Percentiles rank a stretch among this genome's conserved stretches.
Evolutionary conservation across 345 rosid species (phyloP).

Genomic region (Psidium friedrichsthalianum): DNA sequence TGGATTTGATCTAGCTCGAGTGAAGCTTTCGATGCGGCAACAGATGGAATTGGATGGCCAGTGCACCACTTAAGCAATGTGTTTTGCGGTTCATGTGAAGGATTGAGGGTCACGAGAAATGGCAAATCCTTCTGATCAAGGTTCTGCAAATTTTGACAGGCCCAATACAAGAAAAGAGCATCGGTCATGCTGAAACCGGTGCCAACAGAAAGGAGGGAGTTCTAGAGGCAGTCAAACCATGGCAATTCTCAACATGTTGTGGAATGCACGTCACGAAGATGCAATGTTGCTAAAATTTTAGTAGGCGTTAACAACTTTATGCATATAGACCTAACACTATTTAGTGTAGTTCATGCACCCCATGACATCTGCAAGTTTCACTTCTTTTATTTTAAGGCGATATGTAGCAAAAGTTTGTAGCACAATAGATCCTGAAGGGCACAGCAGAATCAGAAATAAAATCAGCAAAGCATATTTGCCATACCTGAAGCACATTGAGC

Average conservation of each 20-base stretch:
- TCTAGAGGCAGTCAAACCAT: background rate
- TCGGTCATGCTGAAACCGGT: background rate
- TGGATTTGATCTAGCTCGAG: slow-evolving; percentile 64
- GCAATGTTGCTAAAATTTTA: background rate
- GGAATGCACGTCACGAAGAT: background rate
- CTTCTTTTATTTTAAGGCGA: background rate
- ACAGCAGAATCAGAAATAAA: background rate
- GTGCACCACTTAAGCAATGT: slow-evolving; percentile 75
- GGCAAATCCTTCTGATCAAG: slow-evolving; percentile 56
- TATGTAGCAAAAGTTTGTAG: slow-evolving; percentile 36
- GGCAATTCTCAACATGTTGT: background rate
- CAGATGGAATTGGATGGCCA: slow-evolving; percentile 86
- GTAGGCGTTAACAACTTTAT: background rate
- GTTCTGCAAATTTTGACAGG: slow-evolving; percentile 35
- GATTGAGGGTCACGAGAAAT: slow-evolving; percentile 77
- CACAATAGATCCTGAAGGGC: slow-evolving; percentile 1
- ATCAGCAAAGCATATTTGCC: background rate
- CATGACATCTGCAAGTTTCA: background rate
- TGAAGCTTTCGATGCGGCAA: slow-evolving; percentile 75
- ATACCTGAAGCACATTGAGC: slow-evolving; percentile 92
- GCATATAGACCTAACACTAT: background rate
- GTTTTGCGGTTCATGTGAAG: slow-evolving; percentile 44
- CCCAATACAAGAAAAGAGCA: background rate
- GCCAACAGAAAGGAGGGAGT: background rate
- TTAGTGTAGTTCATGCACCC: background rate